Conservation (phyloP, 1,284 basidiomycete genomes). For the Malassezia globosa region DNA sequence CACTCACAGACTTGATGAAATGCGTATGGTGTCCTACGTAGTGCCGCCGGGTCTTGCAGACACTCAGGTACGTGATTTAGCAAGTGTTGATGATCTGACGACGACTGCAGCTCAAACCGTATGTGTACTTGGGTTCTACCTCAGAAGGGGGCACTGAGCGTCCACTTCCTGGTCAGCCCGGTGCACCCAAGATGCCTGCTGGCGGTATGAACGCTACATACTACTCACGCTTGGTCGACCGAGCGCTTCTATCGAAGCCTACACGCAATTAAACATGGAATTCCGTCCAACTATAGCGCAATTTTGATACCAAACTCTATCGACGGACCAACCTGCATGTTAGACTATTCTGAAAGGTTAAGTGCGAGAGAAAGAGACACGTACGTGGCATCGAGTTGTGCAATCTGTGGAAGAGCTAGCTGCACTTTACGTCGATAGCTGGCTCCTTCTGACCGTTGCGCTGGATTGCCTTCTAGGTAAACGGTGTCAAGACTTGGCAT, state of each 20-base stretch:
- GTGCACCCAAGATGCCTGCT: constrained; percentile 31
- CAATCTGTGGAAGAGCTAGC: constrained; percentile 71
- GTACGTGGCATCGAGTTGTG: constrained; percentile 89
- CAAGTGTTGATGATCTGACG: no score
- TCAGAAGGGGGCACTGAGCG: constrained; percentile 28
- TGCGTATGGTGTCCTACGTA: constrained; percentile 30
- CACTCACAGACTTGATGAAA: constrained; percentile 36
- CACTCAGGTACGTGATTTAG: constrained; percentile 24
- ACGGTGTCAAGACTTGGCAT: constrained; percentile 64
- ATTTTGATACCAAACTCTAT: constrained; percentile 8
- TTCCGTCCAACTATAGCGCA: not conserved
- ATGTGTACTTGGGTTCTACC: constrained; percentile 29
- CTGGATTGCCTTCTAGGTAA: constrained; percentile 89
- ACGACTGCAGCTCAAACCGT: constrained; percentile 33
- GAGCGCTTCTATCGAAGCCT: constrained; percentile 23
- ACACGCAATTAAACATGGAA: constrained; percentile 3
- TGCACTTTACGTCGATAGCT: constrained; percentile 82
- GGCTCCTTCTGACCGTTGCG: constrained; percentile 64
- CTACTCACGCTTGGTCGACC: constrained; percentile 31
- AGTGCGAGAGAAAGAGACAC: constrained; percentile 42
- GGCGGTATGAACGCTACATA: constrained; percentile 34
- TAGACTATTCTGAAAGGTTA: no score
- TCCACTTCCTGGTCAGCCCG: constrained; percentile 28
- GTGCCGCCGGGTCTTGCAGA: constrained; percentile 42
- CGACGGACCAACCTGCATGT: constrained; percentile 4